These are phyloP conservation scores for Pelargonium myrrhifolium DNA, from an alignment of 441 rosid genomes.

Conservation along the genomic window DNA sequence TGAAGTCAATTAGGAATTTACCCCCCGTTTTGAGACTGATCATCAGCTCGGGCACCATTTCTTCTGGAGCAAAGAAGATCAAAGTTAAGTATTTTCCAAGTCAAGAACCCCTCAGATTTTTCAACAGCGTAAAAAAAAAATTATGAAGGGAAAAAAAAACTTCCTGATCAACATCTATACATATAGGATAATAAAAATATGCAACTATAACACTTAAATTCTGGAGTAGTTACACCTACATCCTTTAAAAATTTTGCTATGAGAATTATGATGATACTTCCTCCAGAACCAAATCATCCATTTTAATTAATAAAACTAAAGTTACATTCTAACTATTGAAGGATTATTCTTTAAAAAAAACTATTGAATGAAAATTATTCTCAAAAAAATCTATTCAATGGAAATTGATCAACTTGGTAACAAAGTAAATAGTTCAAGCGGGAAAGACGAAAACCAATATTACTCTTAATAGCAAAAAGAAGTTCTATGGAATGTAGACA, in stretches of 20 bases:
- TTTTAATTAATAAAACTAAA: not conserved
- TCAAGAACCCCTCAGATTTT: not conserved
- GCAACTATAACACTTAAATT: not conserved
- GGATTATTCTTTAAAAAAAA: too few relatives aligned
- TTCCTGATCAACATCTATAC: not conserved
- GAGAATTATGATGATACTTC: not conserved
- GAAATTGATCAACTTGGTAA: constrained; percentile 11
- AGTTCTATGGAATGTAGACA: not conserved
- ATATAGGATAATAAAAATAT: not conserved
- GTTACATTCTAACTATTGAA: not conserved
- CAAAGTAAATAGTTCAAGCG: not conserved
- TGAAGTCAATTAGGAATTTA: constrained; percentile 17
- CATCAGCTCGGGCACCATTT: constrained; percentile 58
- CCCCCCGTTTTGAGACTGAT: constrained; percentile 69
- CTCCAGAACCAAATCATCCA: not conserved
- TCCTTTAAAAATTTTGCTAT: not conserved
- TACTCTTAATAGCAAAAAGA: not conserved
- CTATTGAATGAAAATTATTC: too few relatives aligned
- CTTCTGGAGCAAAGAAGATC: constrained; percentile 37
- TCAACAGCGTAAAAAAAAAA: not conserved
- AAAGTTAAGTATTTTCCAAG: not conserved
- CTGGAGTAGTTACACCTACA: not conserved
- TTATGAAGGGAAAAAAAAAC: not conserved
- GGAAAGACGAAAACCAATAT: not conserved
- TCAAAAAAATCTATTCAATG: not conserved